A percentile compares a stretch with the other conserved stretches of the same genome.
Evolutionary conservation across 75 land plant species (phyloP).

Genomic region (Adiantum capillusveneris): DNA sequence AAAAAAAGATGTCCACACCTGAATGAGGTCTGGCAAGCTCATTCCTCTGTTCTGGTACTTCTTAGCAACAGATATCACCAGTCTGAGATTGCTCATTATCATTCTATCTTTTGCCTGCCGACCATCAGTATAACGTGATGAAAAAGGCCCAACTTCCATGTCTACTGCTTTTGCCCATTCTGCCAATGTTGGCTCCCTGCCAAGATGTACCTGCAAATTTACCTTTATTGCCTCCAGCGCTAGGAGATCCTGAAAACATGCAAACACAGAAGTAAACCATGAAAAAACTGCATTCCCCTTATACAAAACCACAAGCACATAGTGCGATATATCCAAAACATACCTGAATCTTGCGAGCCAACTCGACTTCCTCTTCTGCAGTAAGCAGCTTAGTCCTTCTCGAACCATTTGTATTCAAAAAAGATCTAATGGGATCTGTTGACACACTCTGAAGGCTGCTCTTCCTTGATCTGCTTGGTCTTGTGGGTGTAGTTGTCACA

Average conservation of each 20-base stretch:
- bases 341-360: constrained; percentile 35
- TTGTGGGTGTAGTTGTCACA: background rate
- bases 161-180: constrained; percentile 69
- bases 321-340: too few species aligned
- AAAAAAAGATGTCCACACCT: constrained; percentile 30
- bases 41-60: constrained; percentile 38
- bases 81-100: constrained; percentile 30
- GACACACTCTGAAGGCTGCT: background rate
- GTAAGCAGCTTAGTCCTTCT: constrained; percentile 19
- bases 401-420: constrained; percentile 11
- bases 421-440: constrained; percentile 24
- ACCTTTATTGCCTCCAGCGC: constrained; percentile 42
- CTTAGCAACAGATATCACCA: constrained; percentile 52
- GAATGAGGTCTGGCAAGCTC: constrained; percentile 45
- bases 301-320: too few species aligned
- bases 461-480: constrained; percentile 13
- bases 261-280: background rate
- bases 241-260: constrained; percentile 37
- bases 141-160: constrained; percentile 38
- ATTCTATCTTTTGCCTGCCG: constrained; percentile 47
- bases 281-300: too few species aligned
- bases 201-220: constrained; percentile 36
- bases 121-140: constrained; percentile 35
- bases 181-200: constrained; percentile 30
- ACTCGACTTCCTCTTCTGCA: constrained; percentile 37